phyloP scores from a whole-genome alignment of 164 flowering plant species.

The Liriodendron chinense region DNA sequence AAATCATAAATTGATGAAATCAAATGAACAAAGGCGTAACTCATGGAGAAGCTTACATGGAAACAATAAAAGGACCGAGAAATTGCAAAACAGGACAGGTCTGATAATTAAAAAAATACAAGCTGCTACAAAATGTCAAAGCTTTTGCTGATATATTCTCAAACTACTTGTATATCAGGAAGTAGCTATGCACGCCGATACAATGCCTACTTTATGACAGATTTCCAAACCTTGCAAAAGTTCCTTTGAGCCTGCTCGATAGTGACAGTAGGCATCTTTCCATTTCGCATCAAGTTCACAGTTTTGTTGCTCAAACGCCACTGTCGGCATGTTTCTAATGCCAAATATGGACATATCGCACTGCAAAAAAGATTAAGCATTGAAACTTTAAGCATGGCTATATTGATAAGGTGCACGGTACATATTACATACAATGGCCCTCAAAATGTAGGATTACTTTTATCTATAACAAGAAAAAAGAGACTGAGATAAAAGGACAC shows the following conservation, averaged over 20 bases:
- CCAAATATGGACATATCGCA: constrained; percentile 97
- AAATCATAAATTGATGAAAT: neutral
- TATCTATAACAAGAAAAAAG: neutral
- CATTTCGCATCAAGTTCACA: constrained; percentile 93
- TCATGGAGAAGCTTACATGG: neutral
- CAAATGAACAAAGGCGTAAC: neutral
- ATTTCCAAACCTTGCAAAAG: constrained; percentile 72
- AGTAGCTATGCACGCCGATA: neutral
- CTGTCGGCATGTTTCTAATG: constrained; percentile 94
- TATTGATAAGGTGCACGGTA: neutral
- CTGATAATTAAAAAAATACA: neutral
- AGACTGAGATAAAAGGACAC: neutral
- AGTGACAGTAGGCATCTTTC: constrained; percentile 98
- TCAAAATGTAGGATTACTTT: neutral
- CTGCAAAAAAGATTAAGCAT: constrained; percentile 35
- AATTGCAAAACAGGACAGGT: neutral
- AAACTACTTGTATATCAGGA: neutral
- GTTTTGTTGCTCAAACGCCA: constrained; percentile 98
- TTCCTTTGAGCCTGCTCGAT: constrained; percentile 98
- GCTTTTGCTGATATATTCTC: neutral
- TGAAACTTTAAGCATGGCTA: neutral
- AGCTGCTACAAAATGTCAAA: neutral
- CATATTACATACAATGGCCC: neutral
- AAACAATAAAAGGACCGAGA: neutral
- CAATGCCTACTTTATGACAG: neutral